Evolutionary conservation across 1,284 basidiomycete genomes (phyloP), one percentile per base, ranked within the genome.

Genomic region (Leccinum angustisporum): DNA sequence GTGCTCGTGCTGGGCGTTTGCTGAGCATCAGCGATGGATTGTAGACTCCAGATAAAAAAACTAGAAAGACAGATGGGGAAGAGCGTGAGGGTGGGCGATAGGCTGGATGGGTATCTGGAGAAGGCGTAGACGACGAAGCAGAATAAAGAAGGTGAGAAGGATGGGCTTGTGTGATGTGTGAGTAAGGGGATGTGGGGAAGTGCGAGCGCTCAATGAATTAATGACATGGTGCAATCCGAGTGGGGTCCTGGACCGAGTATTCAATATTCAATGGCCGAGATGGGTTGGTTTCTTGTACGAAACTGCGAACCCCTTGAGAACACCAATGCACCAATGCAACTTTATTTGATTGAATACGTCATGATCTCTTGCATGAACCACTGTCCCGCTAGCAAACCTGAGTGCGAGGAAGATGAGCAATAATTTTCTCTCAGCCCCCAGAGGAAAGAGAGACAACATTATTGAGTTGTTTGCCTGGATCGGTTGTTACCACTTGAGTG

Each of bases 11-110:
- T n/a, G 38, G 16, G 38, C 9, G 5, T 31, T 8, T 25, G 21
- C 21, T 10, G n/a, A 5, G n/a, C 8, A n/a, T 43, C n/a, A 43
- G 7, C 9, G 46, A 11, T 6, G 30, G 16, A 16, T 54, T n/a
- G 18, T 52, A 88, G 87, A 85, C 88, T 43, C 87, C 87, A 0
- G 86, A 88, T n/a, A 65, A 84, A 83, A 64, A 68, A 74, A 4
- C 75, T 89, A 2, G 87, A 85, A 43, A 43, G 16, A 43, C 8
- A 13, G 65, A 75, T 31, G 64, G 62, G 52, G 43, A 60, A 43
- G 56, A 66, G 40, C 13, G 6, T 36, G 36, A 16, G 7, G 7
- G 36, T 33, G 31, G 10, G 31, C 31, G 14, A 5, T 18, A 10
- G 4, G 9, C 40, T 43, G n/a, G 38, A 40, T 40, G 16, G 16